phyloP scores from a whole-genome alignment of 805 yeast species.

The Kuraishia floccosa region DNA sequence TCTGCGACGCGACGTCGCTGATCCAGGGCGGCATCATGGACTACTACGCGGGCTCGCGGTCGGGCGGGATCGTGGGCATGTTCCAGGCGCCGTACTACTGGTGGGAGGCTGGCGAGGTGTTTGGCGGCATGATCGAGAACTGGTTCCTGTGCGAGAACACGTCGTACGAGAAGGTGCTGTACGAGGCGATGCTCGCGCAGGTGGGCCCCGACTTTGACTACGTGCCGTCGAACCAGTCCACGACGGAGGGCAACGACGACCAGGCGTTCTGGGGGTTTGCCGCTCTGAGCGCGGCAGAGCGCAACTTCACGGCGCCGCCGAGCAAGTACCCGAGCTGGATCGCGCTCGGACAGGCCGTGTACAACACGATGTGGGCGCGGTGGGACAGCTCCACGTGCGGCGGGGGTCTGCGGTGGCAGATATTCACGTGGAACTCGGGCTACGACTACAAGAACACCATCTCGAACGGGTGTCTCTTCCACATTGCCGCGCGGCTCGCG shows the following conservation, averaged over 20 bases:
- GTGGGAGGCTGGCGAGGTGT: conserved; percentile 99
- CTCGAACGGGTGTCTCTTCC: conserved; percentile 84
- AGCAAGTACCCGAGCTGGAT: conserved; percentile 63
- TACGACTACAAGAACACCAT: conserved; percentile 88
- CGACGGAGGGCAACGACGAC: conserved; percentile 96
- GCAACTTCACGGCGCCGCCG: conserved; percentile 68
- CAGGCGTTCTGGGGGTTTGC: conserved; percentile 97
- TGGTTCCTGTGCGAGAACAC: conserved; percentile 60
- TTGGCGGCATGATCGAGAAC: conserved; percentile 80
- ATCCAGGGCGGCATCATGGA: conserved; percentile 53
- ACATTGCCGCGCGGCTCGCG: conserved; percentile 77
- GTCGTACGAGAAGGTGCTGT: conserved; percentile 48
- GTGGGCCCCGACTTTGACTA: conserved; percentile 65
- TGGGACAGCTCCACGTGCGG: conserved; percentile 72
- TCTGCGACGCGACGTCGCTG: conserved; percentile 38
- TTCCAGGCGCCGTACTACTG: conserved; percentile 87
- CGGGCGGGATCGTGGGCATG: conserved; percentile 81
- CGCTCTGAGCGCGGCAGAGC: conserved; percentile 86
- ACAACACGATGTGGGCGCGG: conserved; percentile 79
- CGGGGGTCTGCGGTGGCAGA: conserved; percentile 97
- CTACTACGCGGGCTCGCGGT: conserved; percentile 50
- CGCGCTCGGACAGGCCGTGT: conserved; percentile 76
- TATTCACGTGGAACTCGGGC: conserved; percentile 88
- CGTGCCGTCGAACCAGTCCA: conserved; percentile 79
- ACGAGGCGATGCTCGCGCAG: conserved; percentile 60